phyloP scores from a whole-genome alignment of 345 rosid genomes.

The Isatis tinctoria region DNA sequence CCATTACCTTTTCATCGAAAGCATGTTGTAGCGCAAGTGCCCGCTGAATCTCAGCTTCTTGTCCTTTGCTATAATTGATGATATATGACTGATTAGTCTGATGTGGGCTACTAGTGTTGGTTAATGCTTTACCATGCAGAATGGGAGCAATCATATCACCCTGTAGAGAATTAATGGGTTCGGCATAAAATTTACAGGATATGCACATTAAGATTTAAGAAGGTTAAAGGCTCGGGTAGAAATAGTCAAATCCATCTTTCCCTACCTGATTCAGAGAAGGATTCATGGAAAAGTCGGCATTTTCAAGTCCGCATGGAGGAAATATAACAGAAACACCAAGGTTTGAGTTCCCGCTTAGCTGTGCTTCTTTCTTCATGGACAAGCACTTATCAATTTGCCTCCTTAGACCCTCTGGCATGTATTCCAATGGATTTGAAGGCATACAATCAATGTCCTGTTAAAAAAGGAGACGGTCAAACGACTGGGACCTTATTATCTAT shows the following conservation, averaged over 20 bases:
- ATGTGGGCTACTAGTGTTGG: constrained; percentile 33
- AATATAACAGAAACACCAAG: constrained; percentile 40
- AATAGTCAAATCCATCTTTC: background rate
- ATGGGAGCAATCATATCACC: constrained; percentile 36
- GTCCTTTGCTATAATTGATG: constrained; percentile 39
- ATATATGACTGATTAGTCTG: constrained; percentile 32
- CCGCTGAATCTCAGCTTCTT: constrained; percentile 57
- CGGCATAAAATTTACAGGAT: constrained; percentile 3
- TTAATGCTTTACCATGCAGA: constrained; percentile 39
- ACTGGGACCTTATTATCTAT: constrained; percentile 10
- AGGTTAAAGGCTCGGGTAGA: background rate
- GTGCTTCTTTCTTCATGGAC: constrained; percentile 43
- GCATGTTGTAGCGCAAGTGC: constrained; percentile 48
- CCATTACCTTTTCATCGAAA: constrained; percentile 58
- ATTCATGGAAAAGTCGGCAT: constrained; percentile 37
- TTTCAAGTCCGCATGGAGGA: constrained; percentile 48
- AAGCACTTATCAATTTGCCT: constrained; percentile 48
- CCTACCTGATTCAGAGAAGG: constrained; percentile 37
- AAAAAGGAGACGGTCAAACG: background rate
- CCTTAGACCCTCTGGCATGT: constrained; percentile 85
- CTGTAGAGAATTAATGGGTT: constrained; percentile 31
- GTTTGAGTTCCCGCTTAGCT: constrained; percentile 45
- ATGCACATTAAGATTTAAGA: constrained; percentile 1
- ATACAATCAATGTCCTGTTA: constrained; percentile 94
- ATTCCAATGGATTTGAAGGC: constrained; percentile 83